These are phyloP conservation scores for Dictyostelium firmibasis DNA, from an alignment of 78 protist genomes.

Conservation along the genomic window DNA sequence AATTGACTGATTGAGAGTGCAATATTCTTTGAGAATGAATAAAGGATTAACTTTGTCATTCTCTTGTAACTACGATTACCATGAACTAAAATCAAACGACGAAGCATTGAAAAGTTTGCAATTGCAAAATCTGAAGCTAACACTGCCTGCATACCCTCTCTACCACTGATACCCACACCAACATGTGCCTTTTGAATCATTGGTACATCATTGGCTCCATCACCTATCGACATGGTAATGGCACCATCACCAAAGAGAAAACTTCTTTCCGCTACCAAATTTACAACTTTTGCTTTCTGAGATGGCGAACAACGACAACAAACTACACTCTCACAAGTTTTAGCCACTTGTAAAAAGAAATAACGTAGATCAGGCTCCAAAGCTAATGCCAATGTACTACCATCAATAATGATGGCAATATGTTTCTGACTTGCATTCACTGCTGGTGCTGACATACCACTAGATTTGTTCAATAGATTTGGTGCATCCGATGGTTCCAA, in stretches of 20 bases:
- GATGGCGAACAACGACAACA: conserved; percentile 94
- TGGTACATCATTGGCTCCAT: conserved; percentile 96
- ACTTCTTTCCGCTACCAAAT: conserved; percentile 25
- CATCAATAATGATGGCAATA: conserved; percentile 80
- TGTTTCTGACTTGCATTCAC: neutral
- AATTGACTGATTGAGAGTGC: conserved; percentile 79
- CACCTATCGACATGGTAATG: conserved; percentile 97
- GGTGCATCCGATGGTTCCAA: conserved; percentile 67
- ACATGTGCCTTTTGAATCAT: conserved; percentile 83
- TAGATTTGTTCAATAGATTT: neutral
- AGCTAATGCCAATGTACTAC: conserved; percentile 48
- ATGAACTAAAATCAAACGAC: conserved; percentile 87
- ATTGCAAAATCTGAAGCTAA: conserved; percentile 93
- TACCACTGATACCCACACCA: conserved; percentile 98
- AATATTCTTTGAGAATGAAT: conserved; percentile 85
- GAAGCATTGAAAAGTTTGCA: conserved; percentile 90
- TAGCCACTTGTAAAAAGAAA: conserved; percentile 65
- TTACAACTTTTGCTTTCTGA: conserved; percentile 77
- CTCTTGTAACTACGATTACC: conserved; percentile 95
- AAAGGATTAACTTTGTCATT: conserved; percentile 83
- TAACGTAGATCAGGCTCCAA: conserved; percentile 63
- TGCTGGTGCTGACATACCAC: neutral
- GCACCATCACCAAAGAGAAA: conserved; percentile 66
- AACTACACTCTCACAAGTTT: conserved; percentile 81
- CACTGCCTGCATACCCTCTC: conserved; percentile 95